A percentile compares a stretch with the other conserved stretches of the same genome.
Conservation (phyloP, 495 filamentous ascomycete species). For the Delitschia confertaspora region DNA sequence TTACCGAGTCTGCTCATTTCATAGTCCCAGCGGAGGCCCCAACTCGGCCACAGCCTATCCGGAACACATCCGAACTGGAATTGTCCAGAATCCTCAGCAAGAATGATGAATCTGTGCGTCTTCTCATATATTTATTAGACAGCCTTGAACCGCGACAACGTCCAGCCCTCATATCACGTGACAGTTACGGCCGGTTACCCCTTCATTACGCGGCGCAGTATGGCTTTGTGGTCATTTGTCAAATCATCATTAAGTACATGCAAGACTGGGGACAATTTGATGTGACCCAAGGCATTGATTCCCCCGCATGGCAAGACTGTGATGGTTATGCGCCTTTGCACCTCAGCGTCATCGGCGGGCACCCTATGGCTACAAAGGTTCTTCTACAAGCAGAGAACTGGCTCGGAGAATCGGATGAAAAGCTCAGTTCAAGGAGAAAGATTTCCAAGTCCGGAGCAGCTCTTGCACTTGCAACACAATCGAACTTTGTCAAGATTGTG, state of each 20-base stretch:
- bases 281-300: conserved; percentile 74
- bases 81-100: conserved; percentile 49
- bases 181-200: conserved; percentile 75
- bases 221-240: conserved; percentile 78
- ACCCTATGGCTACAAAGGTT: conserved; percentile 71
- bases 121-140: conserved; percentile 67
- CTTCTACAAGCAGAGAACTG: conserved; percentile 74
- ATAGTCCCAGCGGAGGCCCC: conserved; percentile 69
- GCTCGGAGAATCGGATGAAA: conserved; percentile 49
- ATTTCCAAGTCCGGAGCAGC: conserved; percentile 84
- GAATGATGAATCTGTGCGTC: conserved; percentile 63
- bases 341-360: conserved; percentile 83
- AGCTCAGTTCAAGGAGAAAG: conserved; percentile 53
- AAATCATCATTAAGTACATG: conserved; percentile 80
- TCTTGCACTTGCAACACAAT: conserved; percentile 74
- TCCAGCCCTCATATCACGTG: conserved; percentile 55
- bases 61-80: conserved; percentile 36
- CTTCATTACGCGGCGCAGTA: conserved; percentile 95
- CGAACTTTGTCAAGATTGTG: conserved; percentile 75
- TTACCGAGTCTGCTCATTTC: conserved; percentile 51
- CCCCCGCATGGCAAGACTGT: conserved; percentile 75
- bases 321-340: conserved; percentile 90
- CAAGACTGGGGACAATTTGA: conserved; percentile 83
- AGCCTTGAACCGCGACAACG: conserved; percentile 60
- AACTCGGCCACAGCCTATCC: conserved; percentile 49